Evolutionary conservation across 2,329 filamentous ascomycete genomes (phyloP), one percentile per base, ranked within the genome.

Genomic region (Microdochium nivale): DNA sequence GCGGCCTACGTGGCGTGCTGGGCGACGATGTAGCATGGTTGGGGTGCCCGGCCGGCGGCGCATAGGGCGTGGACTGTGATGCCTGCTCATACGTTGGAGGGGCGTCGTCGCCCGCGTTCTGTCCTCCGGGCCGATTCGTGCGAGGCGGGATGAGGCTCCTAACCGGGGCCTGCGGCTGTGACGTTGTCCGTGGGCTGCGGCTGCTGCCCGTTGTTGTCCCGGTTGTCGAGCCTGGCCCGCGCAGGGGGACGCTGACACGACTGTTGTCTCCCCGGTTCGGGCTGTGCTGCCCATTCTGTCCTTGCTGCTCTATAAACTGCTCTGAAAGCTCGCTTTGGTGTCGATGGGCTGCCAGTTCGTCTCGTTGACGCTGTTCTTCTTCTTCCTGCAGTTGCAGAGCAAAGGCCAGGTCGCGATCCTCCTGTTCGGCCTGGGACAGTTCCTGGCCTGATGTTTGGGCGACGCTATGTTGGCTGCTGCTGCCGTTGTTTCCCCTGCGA

Each of bases 311-410:
- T 52, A 90, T 87, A 57, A 78, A 87, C 55, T 84, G 81, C 61
- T 87, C 83, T 0, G 84, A 87, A 1, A 88, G 73, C 52, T 81
- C 72, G 51, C 81, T 83, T 65, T 90, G 84, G n/a, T 81, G 75
- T 11, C 76, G 74, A 8, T 84, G 77, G 1, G 84, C 79, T 10
- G 79, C 81, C 48, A 83, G 78, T 49, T 81, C 77, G 7, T 63
- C 59, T n/a, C 80, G 79, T 56, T 90, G 82, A 14, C 83, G 79
- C 60, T 90, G 84, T 56, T 96, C 90, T 66, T 97, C 92, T 65
- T 96, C 90, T 62, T 97, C 94, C 65, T 97, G 92, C 1, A 96
- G 78, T 63, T 97, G 94, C 7, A 99, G 75, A 0, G 92, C 91
- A 2, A 97, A 77, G 0, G 94, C 94, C 27, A 96, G 70, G 54